phyloP scores from a whole-genome alignment of 371 early-diverging fungal genomes.

The Rhizomucor miehei region DNA sequence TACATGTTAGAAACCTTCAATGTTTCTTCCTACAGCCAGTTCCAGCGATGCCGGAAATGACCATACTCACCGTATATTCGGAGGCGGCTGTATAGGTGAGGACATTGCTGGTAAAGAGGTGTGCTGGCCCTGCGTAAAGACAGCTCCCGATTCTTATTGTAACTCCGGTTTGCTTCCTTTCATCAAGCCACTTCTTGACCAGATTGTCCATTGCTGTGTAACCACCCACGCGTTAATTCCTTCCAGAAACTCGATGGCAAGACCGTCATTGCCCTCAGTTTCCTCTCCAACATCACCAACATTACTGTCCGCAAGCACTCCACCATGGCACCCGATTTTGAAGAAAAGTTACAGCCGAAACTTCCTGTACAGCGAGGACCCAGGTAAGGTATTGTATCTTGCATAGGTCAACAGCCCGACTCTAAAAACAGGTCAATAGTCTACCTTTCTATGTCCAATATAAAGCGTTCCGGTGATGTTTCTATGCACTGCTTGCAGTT shows the following conservation, averaged over 20 bases:
- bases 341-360: conserved; percentile 19
- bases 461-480: conserved; percentile 43
- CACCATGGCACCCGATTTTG: conserved; percentile 20
- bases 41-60: background rate
- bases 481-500: conserved; percentile 52
- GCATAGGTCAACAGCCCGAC: background rate
- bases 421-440: conserved; percentile 15
- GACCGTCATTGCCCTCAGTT: conserved; percentile 9
- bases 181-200: background rate
- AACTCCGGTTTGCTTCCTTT: too few relatives aligned
- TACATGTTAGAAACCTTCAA: background rate
- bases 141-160: too few relatives aligned
- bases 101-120: conserved; percentile 5
- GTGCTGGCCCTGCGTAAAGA: too few relatives aligned
- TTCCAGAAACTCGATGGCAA: background rate
- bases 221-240: too few relatives aligned
- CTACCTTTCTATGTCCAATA: conserved; percentile 46
- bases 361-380: conserved; percentile 11
- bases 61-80: conserved; percentile 10
- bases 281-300: conserved; percentile 18
- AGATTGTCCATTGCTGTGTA: too few relatives aligned
- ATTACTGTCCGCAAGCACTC: conserved; percentile 10
- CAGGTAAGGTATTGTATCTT: conserved; percentile 9
- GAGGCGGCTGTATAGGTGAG: conserved; percentile 14
- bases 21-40: too few relatives aligned